These are phyloP conservation scores for Umbelopsis sp. DNA, from an alignment of 371 early-diverging fungal genomes.

Conservation along the genomic window DNA sequence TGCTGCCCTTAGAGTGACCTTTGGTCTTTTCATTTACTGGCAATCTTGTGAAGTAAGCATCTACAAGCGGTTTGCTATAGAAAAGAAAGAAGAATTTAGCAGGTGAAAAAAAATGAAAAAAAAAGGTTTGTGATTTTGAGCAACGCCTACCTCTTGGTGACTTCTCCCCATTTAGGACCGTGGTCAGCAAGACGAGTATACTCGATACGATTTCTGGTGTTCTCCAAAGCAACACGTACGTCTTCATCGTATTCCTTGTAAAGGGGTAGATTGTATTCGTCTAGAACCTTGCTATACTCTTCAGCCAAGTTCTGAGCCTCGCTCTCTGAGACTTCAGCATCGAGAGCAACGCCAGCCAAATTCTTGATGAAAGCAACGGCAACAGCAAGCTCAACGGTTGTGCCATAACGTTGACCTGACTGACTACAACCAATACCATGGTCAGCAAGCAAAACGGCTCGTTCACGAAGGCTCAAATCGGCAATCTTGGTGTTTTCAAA, in stretches of 20 bases:
- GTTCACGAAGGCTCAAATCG: slow-evolving; percentile 43
- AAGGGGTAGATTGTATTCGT: slow-evolving; percentile 82
- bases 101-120: background rate
- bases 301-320: slow-evolving; percentile 33
- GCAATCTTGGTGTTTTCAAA: slow-evolving; percentile 20
- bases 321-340: slow-evolving; percentile 27
- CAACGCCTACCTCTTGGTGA: slow-evolving; percentile 49
- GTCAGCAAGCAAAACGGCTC: slow-evolving; percentile 37
- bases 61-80: slow-evolving; percentile 77
- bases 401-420: slow-evolving; percentile 55
- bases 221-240: slow-evolving; percentile 67
- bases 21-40: slow-evolving; percentile 38
- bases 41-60: slow-evolving; percentile 90
- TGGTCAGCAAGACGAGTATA: slow-evolving; percentile 84
- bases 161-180: slow-evolving; percentile 61
- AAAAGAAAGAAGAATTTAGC: slow-evolving; percentile 5
- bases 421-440: slow-evolving; percentile 38
- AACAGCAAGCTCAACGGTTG: slow-evolving; percentile 42
- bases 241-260: slow-evolving; percentile 89
- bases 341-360: slow-evolving; percentile 24
- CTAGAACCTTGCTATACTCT: slow-evolving; percentile 57
- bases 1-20: slow-evolving; percentile 58
- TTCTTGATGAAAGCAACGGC: slow-evolving; percentile 56
- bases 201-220: slow-evolving; percentile 76
- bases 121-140: no score